Conservation (phyloP, 2,329 filamentous ascomycete species). For the Aspergillus neotritici region DNA sequence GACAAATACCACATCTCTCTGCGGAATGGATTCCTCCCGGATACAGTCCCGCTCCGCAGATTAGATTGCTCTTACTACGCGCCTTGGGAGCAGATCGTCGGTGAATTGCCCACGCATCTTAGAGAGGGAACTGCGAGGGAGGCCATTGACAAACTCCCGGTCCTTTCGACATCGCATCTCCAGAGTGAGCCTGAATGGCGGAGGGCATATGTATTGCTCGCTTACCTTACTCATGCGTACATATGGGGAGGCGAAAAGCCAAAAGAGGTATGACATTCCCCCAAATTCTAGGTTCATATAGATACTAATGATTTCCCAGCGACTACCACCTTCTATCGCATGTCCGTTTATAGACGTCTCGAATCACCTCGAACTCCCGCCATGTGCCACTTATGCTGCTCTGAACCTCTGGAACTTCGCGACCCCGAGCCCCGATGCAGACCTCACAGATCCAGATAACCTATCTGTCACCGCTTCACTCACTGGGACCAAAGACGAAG, state of each 20-base stretch:
- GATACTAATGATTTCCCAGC: slow-evolving; percentile 17
- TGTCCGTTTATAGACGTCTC: slow-evolving; percentile 35
- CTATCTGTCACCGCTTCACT: slow-evolving; percentile 31
- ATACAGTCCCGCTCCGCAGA: slow-evolving; percentile 64
- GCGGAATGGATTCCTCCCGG: slow-evolving; percentile 74
- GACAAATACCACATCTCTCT: slow-evolving; percentile 60
- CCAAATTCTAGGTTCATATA: neutral
- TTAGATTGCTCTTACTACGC: slow-evolving; percentile 81
- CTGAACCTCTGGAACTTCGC: slow-evolving; percentile 38
- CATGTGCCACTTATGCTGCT: slow-evolving; percentile 41
- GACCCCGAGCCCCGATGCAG: slow-evolving; percentile 15
- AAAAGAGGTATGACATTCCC: slow-evolving; percentile 50
- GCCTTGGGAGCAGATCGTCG: slow-evolving; percentile 77
- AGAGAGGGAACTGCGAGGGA: slow-evolving; percentile 68
- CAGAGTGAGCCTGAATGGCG: slow-evolving; percentile 81
- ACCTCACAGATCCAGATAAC: slow-evolving; percentile 35
- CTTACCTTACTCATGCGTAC: slow-evolving; percentile 72
- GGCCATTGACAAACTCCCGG: slow-evolving; percentile 68
- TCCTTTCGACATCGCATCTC: slow-evolving; percentile 71
- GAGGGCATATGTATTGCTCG: slow-evolving; percentile 69
- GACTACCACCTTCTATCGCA: slow-evolving; percentile 33
- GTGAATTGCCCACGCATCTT: slow-evolving; percentile 73
- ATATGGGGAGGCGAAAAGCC: slow-evolving; percentile 75
- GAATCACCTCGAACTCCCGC: slow-evolving; percentile 32
- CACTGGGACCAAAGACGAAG: slow-evolving; percentile 37